Percentiles rank a stretch among this genome's conserved stretches.
Conservation (phyloP, 2,329 filamentous ascomycete genomes). For the Leptographium lundbergii region DNA sequence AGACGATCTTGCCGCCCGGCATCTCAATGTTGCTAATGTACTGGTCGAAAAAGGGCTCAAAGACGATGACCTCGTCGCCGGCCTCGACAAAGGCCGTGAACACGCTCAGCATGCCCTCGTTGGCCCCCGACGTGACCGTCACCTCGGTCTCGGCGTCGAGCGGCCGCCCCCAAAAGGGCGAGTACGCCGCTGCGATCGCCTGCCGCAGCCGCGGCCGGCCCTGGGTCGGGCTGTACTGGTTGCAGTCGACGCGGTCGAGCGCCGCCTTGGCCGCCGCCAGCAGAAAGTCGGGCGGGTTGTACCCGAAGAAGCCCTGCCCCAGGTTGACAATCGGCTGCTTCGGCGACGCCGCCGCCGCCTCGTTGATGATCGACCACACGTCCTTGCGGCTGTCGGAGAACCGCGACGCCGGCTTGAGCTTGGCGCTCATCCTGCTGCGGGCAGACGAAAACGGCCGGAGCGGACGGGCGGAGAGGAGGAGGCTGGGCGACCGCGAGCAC, state of each 20-base stretch:
- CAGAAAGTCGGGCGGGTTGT: constrained; percentile 87
- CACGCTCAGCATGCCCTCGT: constrained; percentile 88
- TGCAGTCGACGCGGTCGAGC: constrained; percentile 85
- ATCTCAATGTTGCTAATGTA: constrained; percentile 99
- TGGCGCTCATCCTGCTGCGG: constrained; percentile 6
- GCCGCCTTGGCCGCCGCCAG: constrained; percentile 83
- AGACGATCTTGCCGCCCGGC: constrained; percentile 88
- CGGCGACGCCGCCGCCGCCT: constrained; percentile 35
- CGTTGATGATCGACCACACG: constrained; percentile 38
- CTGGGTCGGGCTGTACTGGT: constrained; percentile 95
- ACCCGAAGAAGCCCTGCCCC: constrained; percentile 65
- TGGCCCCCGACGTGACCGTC: constrained; percentile 84
- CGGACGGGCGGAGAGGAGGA: too few species aligned
- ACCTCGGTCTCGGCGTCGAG: constrained; percentile 86
- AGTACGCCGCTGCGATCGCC: constrained; percentile 86
- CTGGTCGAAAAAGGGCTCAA: constrained; percentile 99
- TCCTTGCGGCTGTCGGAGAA: constrained; percentile 25
- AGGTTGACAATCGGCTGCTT: constrained; percentile 41
- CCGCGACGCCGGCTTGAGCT: constrained; percentile 24
- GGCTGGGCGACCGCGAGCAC: too few species aligned
- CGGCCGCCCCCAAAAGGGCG: constrained; percentile 70
- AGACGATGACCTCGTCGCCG: constrained; percentile 93
- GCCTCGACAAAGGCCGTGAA: constrained; percentile 97
- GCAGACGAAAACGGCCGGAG: background rate
- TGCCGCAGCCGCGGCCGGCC: constrained; percentile 84